Conservation (phyloP, 2,329 filamentous ascomycete genomes). For the Paramyrothecium roridum region DNA sequence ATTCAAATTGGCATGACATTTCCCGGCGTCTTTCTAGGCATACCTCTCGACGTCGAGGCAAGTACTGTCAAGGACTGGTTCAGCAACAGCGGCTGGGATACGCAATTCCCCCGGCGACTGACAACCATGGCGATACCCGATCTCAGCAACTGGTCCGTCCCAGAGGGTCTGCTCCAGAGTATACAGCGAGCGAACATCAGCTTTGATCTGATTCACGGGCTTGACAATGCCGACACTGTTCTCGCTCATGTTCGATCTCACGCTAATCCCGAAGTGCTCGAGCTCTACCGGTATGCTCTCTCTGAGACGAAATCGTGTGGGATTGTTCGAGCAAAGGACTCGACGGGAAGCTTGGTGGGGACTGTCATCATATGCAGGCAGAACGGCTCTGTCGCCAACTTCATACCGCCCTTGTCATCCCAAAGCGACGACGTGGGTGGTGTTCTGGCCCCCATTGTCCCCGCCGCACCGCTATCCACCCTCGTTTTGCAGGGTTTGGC, state of each 20-base stretch:
- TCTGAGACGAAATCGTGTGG: conserved; percentile 70
- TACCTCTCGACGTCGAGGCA: conserved; percentile 56
- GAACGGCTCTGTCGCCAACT: conserved; percentile 64
- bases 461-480: conserved; percentile 63
- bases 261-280: conserved; percentile 72
- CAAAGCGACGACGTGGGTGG: conserved; percentile 62
- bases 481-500: conserved; percentile 74
- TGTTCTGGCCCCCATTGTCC: conserved; percentile 77
- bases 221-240: conserved; percentile 71
- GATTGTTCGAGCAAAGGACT: conserved; percentile 77
- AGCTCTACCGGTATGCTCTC: conserved; percentile 76
- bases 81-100: conserved; percentile 85
- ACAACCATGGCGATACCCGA: conserved; percentile 72
- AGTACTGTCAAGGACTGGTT: conserved; percentile 71
- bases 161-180: conserved; percentile 71
- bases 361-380: conserved; percentile 77
- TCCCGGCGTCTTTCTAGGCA: conserved; percentile 82
- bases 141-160: conserved; percentile 69
- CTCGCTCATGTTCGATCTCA: conserved; percentile 71
- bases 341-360: conserved; percentile 65
- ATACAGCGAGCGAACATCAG: conserved; percentile 70
- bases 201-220: conserved; percentile 80
- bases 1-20: conserved; percentile 79
- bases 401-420: conserved; percentile 66
- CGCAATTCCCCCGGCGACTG: conserved; percentile 51